Evolutionary conservation across 1,139 yeast genomes (phyloP).

Genomic region (Saccharomyces hybrid): DNA sequence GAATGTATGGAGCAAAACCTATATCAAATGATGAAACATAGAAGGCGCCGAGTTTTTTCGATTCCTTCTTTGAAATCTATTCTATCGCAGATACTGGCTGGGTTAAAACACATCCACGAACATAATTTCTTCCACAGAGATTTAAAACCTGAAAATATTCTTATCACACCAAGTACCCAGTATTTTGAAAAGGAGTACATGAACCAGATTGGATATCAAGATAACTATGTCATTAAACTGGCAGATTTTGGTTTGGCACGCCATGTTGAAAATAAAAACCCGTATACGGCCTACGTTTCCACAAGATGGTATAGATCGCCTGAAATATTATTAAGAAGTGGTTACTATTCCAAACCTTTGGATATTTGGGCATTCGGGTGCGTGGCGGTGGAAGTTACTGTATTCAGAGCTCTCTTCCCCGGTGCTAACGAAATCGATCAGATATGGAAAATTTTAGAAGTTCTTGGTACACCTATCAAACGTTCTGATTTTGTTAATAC

Average conservation of each 20-base stretch:
- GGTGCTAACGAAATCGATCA: slow-evolving; percentile 78
- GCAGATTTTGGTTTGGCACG: slow-evolving; percentile 93
- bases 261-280: slow-evolving; percentile 44
- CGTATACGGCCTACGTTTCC: slow-evolving; percentile 76
- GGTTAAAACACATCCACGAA: slow-evolving; percentile 74
- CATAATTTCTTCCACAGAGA: slow-evolving; percentile 80
- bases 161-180: slow-evolving; percentile 51
- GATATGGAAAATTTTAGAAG: slow-evolving; percentile 53
- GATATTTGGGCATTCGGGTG: slow-evolving; percentile 96
- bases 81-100: slow-evolving; percentile 62
- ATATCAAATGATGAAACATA: slow-evolving; percentile 58
- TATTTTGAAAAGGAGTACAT: slow-evolving; percentile 42
- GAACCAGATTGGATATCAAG: slow-evolving; percentile 31
- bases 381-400: slow-evolving; percentile 74
- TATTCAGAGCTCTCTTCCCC: slow-evolving; percentile 73
- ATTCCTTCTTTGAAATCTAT: slow-evolving; percentile 56
- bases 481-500: slow-evolving; percentile 20
- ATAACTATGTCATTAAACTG: slow-evolving; percentile 61
- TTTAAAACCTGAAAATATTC: slow-evolving; percentile 85
- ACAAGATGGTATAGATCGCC: slow-evolving; percentile 98
- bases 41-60: slow-evolving; percentile 47
- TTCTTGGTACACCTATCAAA: slow-evolving; percentile 61
- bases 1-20: slow-evolving; percentile 81
- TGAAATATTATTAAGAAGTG: slow-evolving; percentile 68
- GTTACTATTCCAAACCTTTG: slow-evolving; percentile 62